Percentiles rank a stretch among this genome's conserved stretches.
Conservation (phyloP, 2,329 filamentous ascomycete genomes). For the Talaromyces sp. region DNA sequence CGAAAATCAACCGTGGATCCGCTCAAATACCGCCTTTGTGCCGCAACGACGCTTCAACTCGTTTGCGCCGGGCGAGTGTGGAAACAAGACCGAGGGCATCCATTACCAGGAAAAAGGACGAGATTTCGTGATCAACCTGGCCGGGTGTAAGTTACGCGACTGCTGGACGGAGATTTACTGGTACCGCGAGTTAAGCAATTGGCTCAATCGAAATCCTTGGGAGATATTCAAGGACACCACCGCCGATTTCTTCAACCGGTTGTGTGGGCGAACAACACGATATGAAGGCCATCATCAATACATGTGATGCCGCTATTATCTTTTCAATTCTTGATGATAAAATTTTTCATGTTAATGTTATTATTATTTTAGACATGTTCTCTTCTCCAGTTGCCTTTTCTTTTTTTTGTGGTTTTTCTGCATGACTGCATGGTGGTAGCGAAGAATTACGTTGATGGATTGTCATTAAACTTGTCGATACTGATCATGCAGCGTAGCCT, state of each 20-base stretch:
- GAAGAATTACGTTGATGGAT: not conserved
- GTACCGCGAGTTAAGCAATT: constrained; percentile 86
- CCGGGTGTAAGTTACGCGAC: constrained; percentile 90
- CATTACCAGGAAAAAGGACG: constrained; percentile 83
- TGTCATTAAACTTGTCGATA: not conserved
- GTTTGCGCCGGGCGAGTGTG: constrained; percentile 86
- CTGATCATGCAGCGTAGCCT: not conserved
- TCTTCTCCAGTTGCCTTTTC: not conserved
- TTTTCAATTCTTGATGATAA: not conserved
- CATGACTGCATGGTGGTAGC: not conserved
- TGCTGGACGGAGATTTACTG: constrained; percentile 98
- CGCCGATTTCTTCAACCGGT: constrained; percentile 18
- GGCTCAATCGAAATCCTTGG: constrained; percentile 79
- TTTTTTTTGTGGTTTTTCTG: not conserved
- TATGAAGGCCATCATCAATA: constrained; percentile 14
- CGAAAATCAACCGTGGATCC: constrained; percentile 84
- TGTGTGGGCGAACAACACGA: constrained; percentile 6
- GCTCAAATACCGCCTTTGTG: constrained; percentile 81
- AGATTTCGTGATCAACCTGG: constrained; percentile 98
- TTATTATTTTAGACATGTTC: not conserved
- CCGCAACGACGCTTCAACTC: constrained; percentile 91
- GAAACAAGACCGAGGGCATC: constrained; percentile 57
- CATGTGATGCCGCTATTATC: constrained; percentile 4
- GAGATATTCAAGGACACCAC: constrained; percentile 51
- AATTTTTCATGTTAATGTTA: constrained; percentile 3